Percentiles rank a stretch among this genome's conserved stretches.
phyloP scores from a whole-genome alignment of 306 rosid genomes.

The apple (Malus domestica) region ASM211411v1 NC_041789.1:12203501-12204000 shows the following conservation, averaged over 20 bases:
- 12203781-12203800: slow-evolving; percentile 94
- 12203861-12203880: slow-evolving; percentile 44
- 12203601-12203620: slow-evolving; percentile 64
- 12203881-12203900: slow-evolving; percentile 58
- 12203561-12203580: slow-evolving; percentile 67
- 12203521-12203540: slow-evolving; percentile 85
- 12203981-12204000: slow-evolving; percentile 41
- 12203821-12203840: slow-evolving; percentile 69
- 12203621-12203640: slow-evolving; percentile 40
- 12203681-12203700: slow-evolving; percentile 83
- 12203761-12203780: slow-evolving; percentile 63
- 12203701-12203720: slow-evolving; percentile 87
- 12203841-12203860: slow-evolving; percentile 56
- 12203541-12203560: slow-evolving; percentile 56
- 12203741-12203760: slow-evolving; percentile 93
- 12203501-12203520: slow-evolving; percentile 94
- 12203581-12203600: slow-evolving; percentile 46
- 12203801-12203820: slow-evolving; percentile 65
- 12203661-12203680: slow-evolving; percentile 79
- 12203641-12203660: slow-evolving; percentile 64
- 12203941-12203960: slow-evolving; percentile 62
- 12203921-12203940: slow-evolving; percentile 48
- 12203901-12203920: slow-evolving; percentile 43
- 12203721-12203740: slow-evolving; percentile 59
- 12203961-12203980: slow-evolving; percentile 86